Evolutionary conservation across 2,329 filamentous ascomycete species (phyloP).

Genomic region (Colletotrichum sansevieriae): DNA sequence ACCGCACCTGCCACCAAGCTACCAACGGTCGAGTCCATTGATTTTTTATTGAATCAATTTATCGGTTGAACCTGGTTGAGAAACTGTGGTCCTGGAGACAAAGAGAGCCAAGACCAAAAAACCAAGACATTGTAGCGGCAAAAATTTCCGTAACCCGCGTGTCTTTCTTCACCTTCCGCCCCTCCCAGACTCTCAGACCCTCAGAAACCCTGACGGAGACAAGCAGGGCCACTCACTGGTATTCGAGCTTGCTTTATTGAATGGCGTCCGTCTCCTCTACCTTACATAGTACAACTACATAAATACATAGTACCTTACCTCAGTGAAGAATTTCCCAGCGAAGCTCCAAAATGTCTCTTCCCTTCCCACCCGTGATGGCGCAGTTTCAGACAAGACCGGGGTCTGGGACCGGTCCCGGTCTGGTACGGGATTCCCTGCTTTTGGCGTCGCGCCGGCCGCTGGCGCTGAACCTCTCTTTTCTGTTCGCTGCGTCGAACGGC

Average conservation of each 20-base stretch:
- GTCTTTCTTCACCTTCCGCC: not conserved
- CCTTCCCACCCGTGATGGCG: constrained; percentile 36
- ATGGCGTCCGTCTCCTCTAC: constrained; percentile 8
- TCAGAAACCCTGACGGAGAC: not conserved
- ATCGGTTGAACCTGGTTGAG: constrained; percentile 1
- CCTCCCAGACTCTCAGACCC: not conserved
- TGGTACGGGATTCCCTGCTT: constrained; percentile 26
- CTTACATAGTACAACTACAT: too few species aligned
- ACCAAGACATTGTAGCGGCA: not conserved
- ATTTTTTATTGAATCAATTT: not conserved
- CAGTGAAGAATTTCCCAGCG: constrained; percentile 19
- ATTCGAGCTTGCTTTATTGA: not conserved
- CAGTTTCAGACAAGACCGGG: constrained; percentile 38
- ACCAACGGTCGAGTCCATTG: not conserved
- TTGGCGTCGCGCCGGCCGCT: constrained; percentile 16
- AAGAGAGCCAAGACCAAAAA: not conserved
- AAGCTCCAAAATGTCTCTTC: not conserved
- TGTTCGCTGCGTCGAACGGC: too few species aligned
- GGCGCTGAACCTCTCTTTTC: too few species aligned
- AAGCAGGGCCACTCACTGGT: not conserved
- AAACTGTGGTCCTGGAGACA: too few species aligned
- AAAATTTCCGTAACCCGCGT: constrained; percentile 2
- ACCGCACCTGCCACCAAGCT: not conserved
- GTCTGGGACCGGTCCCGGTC: constrained; percentile 9
- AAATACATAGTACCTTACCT: not conserved